These are phyloP conservation scores for Tephrocybe sp. DNA, from an alignment of 768 basidiomycete species.

Conservation along the genomic window DNA sequence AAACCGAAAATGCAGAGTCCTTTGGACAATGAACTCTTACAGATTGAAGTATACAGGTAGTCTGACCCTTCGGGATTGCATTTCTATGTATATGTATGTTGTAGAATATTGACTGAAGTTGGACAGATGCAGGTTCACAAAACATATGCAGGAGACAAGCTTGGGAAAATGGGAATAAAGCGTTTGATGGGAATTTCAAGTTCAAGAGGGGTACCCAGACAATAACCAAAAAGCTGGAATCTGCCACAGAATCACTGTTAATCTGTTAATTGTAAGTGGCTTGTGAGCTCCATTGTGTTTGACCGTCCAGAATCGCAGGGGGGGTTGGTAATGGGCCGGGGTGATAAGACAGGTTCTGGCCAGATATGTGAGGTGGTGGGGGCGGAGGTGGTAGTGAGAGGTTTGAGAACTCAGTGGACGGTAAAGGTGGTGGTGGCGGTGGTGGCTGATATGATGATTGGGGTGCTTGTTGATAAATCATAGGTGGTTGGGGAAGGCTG, in stretches of 20 bases:
- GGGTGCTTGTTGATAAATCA: slow-evolving; percentile 35
- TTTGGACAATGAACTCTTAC: background rate
- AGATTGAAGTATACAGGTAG: background rate
- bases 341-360: slow-evolving; percentile 26
- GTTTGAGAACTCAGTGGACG: slow-evolving; percentile 26
- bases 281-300: slow-evolving; percentile 35
- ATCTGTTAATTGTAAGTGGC: slow-evolving; percentile 27
- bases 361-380: slow-evolving; percentile 9
- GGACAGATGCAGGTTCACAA: background rate
- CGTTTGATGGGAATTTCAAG: too few species aligned
- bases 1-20: slow-evolving; percentile 8
- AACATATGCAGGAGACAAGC: slow-evolving; percentile 1
- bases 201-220: background rate
- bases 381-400: slow-evolving; percentile 36
- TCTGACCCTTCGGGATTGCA: background rate
- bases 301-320: slow-evolving; percentile 30
- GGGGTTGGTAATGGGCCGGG: slow-evolving; percentile 42
- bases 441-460: slow-evolving; percentile 28
- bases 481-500: slow-evolving; percentile 52
- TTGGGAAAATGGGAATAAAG: too few species aligned
- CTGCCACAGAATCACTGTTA: slow-evolving; percentile 20
- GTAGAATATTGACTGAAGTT: background rate
- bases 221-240: background rate
- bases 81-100: slow-evolving; percentile 8
- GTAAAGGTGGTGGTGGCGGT: slow-evolving; percentile 40